Evolutionary conservation across 148 eudicot species (phyloP).

Genomic region (Rhododendron ferrugineum): DNA sequence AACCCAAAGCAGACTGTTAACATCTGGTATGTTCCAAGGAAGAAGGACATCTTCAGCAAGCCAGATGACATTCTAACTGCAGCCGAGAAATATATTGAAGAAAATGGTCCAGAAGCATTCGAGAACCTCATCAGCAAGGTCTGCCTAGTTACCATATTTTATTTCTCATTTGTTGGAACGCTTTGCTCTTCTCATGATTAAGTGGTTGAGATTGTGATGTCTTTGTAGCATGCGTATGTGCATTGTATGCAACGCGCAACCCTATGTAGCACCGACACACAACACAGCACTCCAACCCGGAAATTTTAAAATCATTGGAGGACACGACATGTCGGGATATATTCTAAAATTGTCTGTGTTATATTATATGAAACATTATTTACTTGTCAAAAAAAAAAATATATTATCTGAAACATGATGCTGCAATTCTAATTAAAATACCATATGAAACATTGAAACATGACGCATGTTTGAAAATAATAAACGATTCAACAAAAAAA

Average conservation of each 20-base stretch:
- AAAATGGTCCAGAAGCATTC: conserved; percentile 66
- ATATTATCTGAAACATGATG: neutral
- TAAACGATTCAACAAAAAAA: neutral
- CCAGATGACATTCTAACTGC: conserved; percentile 73
- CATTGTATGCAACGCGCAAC: neutral
- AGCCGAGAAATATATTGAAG: conserved; percentile 70
- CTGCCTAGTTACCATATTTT: conserved; percentile 2
- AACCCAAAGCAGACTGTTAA: conserved; percentile 46
- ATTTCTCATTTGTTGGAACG: neutral
- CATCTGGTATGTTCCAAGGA: conserved; percentile 71
- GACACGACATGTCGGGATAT: neutral
- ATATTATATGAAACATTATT: neutral
- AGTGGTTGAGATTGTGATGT: neutral
- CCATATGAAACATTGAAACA: neutral
- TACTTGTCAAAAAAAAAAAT: no score
- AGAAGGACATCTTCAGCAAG: conserved; percentile 54
- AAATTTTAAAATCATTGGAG: neutral
- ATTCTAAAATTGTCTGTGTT: neutral
- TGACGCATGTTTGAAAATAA: neutral
- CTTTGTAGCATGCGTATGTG: neutral
- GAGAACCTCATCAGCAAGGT: conserved; percentile 58
- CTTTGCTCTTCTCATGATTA: neutral
- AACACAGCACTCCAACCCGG: neutral
- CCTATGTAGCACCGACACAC: neutral
- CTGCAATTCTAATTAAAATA: neutral